phyloP scores from a whole-genome alignment of 352 stramenopile species.

The Globisporangium acanthophoron region DNA sequence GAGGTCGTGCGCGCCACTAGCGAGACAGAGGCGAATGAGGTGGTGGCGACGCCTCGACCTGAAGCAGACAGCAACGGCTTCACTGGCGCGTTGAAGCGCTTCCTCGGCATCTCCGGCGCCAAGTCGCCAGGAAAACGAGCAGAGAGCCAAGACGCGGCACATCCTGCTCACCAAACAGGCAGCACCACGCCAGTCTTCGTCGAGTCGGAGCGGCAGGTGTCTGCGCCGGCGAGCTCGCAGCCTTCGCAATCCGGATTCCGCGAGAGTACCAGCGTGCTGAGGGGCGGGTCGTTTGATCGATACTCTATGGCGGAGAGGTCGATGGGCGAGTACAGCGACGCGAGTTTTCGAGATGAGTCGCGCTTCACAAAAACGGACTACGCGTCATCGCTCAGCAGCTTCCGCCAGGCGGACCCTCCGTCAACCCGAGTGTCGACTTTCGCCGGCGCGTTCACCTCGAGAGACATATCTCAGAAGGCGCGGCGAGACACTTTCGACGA shows the following conservation, averaged over 20 bases:
- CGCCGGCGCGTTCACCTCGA: background rate
- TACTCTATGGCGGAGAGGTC: conserved; percentile 12
- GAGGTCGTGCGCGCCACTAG: background rate
- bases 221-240: background rate
- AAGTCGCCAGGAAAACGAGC: conserved; percentile 10
- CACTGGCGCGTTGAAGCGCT: conserved; percentile 50
- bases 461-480: conserved; percentile 13
- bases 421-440: conserved; percentile 3
- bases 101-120: conserved; percentile 47
- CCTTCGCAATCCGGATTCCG: background rate
- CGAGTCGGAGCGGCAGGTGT: background rate
- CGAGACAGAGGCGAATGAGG: background rate
- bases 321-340: conserved; percentile 16
- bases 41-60: background rate
- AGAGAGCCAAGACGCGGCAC: background rate
- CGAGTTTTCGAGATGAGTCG: background rate
- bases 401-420: background rate
- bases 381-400: background rate
- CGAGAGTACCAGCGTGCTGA: background rate
- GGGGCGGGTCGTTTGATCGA: conserved; percentile 5
- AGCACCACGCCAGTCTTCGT: background rate
- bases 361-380: conserved; percentile 1
- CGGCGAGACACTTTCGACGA: conserved; percentile 71
- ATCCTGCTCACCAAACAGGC: background rate
- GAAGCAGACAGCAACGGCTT: conserved; percentile 25